These are phyloP conservation scores for Juglanconis juglandina DNA, from an alignment of 2,329 filamentous ascomycete genomes.

Conservation along the genomic window DNA sequence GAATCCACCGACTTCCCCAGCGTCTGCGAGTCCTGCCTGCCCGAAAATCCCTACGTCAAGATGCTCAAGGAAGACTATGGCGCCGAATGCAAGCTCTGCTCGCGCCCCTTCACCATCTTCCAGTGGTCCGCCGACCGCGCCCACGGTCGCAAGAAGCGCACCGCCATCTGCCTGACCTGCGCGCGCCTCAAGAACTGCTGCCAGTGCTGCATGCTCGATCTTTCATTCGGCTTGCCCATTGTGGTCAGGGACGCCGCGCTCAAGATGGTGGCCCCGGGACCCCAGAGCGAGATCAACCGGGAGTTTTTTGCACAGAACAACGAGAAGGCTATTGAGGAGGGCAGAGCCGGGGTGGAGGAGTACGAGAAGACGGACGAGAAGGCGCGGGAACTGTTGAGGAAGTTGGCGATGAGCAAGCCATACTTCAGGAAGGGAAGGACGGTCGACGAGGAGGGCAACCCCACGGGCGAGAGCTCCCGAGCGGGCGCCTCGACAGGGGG, in stretches of 20 bases:
- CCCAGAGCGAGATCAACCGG: constrained; percentile 86
- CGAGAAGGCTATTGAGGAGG: constrained; percentile 91
- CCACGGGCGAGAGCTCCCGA: constrained; percentile 35
- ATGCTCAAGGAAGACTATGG: constrained; percentile 98
- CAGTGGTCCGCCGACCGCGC: constrained; percentile 92
- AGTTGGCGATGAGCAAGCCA: constrained; percentile 86
- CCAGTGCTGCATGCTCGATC: constrained; percentile 96
- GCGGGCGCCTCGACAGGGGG: constrained; percentile 39
- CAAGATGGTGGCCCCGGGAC: constrained; percentile 95
- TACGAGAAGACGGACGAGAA: constrained; percentile 98
- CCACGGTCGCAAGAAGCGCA: constrained; percentile 81
- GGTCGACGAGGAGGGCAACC: constrained; percentile 57
- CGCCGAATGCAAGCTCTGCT: constrained; percentile 84
- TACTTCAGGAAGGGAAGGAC: constrained; percentile 87
- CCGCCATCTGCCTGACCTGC: constrained; percentile 94
- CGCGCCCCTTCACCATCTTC: constrained; percentile 92
- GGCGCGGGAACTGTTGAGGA: constrained; percentile 78
- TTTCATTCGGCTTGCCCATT: constrained; percentile 92
- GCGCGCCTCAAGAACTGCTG: constrained; percentile 98
- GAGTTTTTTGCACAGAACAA: constrained; percentile 98
- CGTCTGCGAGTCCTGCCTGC: constrained; percentile 87
- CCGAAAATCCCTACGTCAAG: constrained; percentile 95
- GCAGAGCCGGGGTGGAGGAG: constrained; percentile 76
- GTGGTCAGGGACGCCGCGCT: constrained; percentile 92
- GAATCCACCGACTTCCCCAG: constrained; percentile 89